phyloP scores from a whole-genome alignment of 2,329 filamentous ascomycete genomes.

The Hysterium pulicare region DNA sequence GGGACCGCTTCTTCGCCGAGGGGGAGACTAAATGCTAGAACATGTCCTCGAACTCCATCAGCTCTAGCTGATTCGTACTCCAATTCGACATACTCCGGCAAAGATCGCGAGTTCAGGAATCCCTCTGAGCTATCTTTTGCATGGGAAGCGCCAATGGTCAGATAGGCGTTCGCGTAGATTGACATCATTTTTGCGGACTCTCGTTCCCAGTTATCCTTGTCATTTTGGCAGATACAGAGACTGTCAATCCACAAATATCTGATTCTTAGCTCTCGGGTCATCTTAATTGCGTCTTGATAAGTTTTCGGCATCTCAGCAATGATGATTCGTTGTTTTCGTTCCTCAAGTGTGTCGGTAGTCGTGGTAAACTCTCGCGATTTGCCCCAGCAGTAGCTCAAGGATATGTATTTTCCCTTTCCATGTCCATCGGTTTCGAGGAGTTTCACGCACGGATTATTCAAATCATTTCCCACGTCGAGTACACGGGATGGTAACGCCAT shows the following conservation, averaged over 20 bases:
- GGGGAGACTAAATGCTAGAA: conserved; percentile 5
- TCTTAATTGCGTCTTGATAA: neutral
- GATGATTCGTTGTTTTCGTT: conserved; percentile 4
- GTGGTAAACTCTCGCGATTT: conserved; percentile 4
- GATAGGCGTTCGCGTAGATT: conserved; percentile 12
- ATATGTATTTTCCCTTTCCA: conserved; percentile 2
- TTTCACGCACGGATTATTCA: conserved; percentile 2
- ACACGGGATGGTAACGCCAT: conserved; percentile 7
- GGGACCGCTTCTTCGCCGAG: conserved; percentile 2
- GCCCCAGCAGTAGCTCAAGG: conserved; percentile 11
- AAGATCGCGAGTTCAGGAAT: conserved; percentile 1
- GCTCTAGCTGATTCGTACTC: conserved; percentile 3
- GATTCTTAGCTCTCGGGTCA: neutral
- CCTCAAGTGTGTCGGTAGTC: conserved; percentile 2
- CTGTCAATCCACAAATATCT: neutral
- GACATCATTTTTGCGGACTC: conserved; percentile 15
- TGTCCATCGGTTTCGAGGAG: conserved; percentile 3
- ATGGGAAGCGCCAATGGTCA: conserved; percentile 11
- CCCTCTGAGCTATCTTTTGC: conserved; percentile 8
- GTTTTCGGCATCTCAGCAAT: conserved; percentile 9
- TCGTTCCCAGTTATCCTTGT: conserved; percentile 13
- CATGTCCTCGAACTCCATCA: conserved; percentile 3
- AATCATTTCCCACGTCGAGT: conserved; percentile 5
- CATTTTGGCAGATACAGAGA: conserved; percentile 3
- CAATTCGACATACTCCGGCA: conserved; percentile 3